Percentiles rank a stretch among this genome's conserved stretches.
Conservation (phyloP, 1,284 basidiomycete species). For the Trichosporon inkin region DNA sequence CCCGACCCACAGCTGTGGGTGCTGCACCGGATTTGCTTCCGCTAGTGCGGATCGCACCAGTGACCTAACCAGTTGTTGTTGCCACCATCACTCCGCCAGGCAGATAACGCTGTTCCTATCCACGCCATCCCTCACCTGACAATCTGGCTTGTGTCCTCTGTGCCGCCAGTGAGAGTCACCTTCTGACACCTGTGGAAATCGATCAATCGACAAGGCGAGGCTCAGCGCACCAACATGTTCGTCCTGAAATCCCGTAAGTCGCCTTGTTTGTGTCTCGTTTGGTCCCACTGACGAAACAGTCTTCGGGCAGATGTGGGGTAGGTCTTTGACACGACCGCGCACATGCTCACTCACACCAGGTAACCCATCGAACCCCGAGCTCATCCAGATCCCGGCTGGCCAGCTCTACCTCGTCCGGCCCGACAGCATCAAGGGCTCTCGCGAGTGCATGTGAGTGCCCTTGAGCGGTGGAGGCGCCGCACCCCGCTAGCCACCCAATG, state of each 20-base stretch:
- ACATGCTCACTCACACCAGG: conserved; percentile 31
- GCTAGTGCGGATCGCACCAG: conserved; percentile 6
- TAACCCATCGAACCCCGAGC: conserved; percentile 71
- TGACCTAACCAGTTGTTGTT: background rate
- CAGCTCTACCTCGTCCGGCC: conserved; percentile 87
- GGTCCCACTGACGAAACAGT: conserved; percentile 55
- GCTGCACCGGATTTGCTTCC: background rate
- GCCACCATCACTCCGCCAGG: background rate
- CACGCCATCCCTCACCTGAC: background rate
- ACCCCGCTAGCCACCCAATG: background rate
- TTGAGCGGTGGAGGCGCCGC: conserved; percentile 7
- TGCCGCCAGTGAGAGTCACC: background rate
- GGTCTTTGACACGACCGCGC: conserved; percentile 44
- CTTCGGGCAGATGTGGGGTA: conserved; percentile 91
- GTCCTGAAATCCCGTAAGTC: conserved; percentile 75
- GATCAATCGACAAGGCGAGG: background rate
- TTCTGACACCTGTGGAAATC: conserved; percentile 10
- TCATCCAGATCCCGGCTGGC: conserved; percentile 90
- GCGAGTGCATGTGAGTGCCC: conserved; percentile 89
- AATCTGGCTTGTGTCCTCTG: background rate
- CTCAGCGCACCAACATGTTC: conserved; percentile 56
- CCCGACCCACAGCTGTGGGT: background rate
- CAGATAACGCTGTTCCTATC: background rate
- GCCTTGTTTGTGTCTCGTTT: conserved; percentile 9
- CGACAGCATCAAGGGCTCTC: conserved; percentile 79